phyloP scores from a whole-genome alignment of 768 basidiomycete species.

The Erythrobasidium yunnanense region DNA sequence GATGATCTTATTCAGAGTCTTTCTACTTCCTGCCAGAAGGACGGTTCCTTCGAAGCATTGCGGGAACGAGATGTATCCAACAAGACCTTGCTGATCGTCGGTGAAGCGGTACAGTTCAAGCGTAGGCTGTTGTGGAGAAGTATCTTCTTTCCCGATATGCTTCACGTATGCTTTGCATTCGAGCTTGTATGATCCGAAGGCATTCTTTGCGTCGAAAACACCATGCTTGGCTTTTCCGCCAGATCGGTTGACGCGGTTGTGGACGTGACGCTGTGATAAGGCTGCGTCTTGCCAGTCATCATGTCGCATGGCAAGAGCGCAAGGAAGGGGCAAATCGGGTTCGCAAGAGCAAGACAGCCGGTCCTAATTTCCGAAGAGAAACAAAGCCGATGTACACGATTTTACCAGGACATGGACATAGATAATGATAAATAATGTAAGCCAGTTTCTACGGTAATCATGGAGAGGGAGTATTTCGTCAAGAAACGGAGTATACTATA shows the following conservation, averaged over 20 bases:
- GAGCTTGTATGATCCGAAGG: background rate
- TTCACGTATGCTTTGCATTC: background rate
- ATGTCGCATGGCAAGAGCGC: background rate
- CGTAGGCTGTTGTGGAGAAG: background rate
- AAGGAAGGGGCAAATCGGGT: too few relatives aligned
- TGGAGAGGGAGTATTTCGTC: too few relatives aligned
- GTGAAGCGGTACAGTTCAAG: background rate
- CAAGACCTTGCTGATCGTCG: background rate
- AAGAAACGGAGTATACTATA: too few relatives aligned
- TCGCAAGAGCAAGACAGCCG: too few relatives aligned
- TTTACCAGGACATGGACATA: too few relatives aligned
- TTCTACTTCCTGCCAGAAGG: constrained; percentile 2
- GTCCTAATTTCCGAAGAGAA: too few relatives aligned
- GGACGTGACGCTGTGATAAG: background rate
- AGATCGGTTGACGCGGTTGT: background rate
- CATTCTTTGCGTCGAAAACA: background rate
- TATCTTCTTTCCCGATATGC: background rate
- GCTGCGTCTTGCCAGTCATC: background rate
- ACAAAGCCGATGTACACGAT: too few relatives aligned
- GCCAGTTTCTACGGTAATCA: too few relatives aligned
- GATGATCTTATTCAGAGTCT: background rate
- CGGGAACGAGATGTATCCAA: background rate
- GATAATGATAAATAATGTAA: too few relatives aligned
- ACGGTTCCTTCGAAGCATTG: background rate
- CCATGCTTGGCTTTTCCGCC: background rate